Percentiles rank a stretch among this genome's conserved stretches.
These are phyloP conservation scores for Septoria linicola DNA, from an alignment of 2,329 filamentous ascomycete species.

Conservation along the genomic window DNA sequence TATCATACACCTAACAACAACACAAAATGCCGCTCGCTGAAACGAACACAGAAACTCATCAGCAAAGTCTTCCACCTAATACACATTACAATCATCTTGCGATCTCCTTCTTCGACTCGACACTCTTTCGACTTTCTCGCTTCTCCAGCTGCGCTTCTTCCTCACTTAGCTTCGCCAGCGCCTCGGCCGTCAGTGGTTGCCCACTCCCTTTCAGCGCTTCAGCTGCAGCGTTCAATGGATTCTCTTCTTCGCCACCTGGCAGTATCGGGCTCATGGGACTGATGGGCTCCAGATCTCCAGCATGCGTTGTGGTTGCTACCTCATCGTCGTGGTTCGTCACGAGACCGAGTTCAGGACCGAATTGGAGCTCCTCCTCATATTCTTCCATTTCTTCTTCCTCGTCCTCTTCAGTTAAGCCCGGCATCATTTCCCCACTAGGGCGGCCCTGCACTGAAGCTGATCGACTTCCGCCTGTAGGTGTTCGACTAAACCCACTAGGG, in stretches of 20 bases:
- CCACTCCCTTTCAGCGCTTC: conserved; percentile 6
- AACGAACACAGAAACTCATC: too few species aligned
- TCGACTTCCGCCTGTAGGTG: conserved; percentile 27
- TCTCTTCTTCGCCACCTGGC: conserved; percentile 15
- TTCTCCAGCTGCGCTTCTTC: conserved; percentile 26
- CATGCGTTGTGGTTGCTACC: conserved; percentile 11
- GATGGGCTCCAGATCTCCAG: conserved; percentile 10
- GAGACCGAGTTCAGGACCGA: conserved; percentile 28
- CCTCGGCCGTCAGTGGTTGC: conserved; percentile 35
- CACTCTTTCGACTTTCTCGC: conserved; percentile 9
- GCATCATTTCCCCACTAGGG: conserved; percentile 72
- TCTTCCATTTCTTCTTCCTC: conserved; percentile 31
- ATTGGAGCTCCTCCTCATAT: conserved; percentile 33
- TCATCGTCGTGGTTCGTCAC: conserved; percentile 10
- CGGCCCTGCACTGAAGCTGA: conserved; percentile 64
- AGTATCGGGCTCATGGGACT: conserved; percentile 22
- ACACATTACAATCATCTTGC: too few species aligned
- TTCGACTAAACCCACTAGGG: conserved; percentile 27
- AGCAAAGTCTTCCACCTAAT: too few species aligned
- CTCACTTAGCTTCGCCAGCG: conserved; percentile 33
- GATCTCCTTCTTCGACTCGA: neutral
- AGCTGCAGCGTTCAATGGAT: conserved; percentile 5
- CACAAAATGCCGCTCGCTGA: too few species aligned
- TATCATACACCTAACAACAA: too few species aligned
- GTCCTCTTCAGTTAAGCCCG: conserved; percentile 43